Conservation (phyloP, 345 rosid species). For the Iberis pinnata region DNA sequence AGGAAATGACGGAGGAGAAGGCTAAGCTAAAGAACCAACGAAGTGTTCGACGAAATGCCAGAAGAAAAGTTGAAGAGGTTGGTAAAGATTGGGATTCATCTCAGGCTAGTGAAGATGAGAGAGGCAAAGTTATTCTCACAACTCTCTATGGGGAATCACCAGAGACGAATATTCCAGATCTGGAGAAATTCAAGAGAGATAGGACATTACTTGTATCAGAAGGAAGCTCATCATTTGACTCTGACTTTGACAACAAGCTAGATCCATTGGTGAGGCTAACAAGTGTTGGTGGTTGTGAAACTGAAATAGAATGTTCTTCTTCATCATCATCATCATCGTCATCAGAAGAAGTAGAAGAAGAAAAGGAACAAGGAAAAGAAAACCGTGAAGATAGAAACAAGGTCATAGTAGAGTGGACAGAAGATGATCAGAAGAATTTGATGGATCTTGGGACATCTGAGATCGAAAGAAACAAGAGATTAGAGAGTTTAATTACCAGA, state of each 20-base stretch:
- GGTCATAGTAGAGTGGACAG: constrained; percentile 49
- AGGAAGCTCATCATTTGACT: constrained; percentile 11
- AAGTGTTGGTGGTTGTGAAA: constrained; percentile 23
- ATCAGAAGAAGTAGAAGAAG: constrained; percentile 31
- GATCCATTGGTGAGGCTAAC: neutral
- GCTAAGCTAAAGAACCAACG: constrained; percentile 34
- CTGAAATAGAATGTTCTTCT: constrained; percentile 35
- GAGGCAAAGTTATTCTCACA: constrained; percentile 21
- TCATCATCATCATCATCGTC: constrained; percentile 6
- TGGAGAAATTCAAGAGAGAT: constrained; percentile 39
- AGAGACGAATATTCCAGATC: constrained; percentile 22
- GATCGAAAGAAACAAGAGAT: constrained; percentile 64
- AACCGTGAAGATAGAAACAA: constrained; percentile 24
- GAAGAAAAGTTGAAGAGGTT: constrained; percentile 35
- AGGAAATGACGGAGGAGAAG: constrained; percentile 15
- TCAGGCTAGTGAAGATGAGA: constrained; percentile 13
- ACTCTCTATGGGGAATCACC: constrained; percentile 27
- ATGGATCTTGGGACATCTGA: constrained; percentile 70
- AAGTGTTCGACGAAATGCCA: constrained; percentile 43
- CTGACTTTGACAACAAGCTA: constrained; percentile 12
- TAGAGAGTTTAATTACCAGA: constrained; percentile 72
- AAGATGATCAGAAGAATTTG: constrained; percentile 60
- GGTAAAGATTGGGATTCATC: constrained; percentile 34
- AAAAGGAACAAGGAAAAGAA: constrained; percentile 41
- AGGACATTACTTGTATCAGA: constrained; percentile 24